Base-by-base conservation (phyloP, 345 rosid genomes). In the Ricinus communis region DNA sequence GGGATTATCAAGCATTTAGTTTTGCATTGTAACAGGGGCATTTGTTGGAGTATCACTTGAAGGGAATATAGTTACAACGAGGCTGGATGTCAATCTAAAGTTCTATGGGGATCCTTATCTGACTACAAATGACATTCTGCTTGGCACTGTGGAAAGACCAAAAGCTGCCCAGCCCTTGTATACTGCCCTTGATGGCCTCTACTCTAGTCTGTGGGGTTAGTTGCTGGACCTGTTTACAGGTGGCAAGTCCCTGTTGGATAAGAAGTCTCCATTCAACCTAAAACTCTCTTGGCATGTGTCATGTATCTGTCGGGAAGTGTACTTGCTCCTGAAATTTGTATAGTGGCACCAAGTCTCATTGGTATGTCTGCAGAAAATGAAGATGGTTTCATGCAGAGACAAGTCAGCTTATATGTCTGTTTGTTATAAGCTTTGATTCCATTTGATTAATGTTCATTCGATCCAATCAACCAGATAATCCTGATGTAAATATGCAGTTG, bases 21-120 rank as follows among this genome's bases (percentile, higher is more conserved):
- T 21, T 59, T 63, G 70, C 60, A 58, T 21, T 52, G 27, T 68
- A 66, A 72, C 78, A 95, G 99, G 99, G 41, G 98, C 97, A n/a
- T 96, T 96, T 69, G 88, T 93, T 64, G 99, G 98, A 62, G 96
- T 89, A 73, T 96, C 98, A 8, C 83, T 96, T 16, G 98, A 96
- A 86, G 97, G 99, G 50, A 96, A 89, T 65, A 54, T 89, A 18
- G 98, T 95, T 36, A 85, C 85, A 0, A 93, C 98, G 11, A 87
- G 98, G 82, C 91, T 85, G 83, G 97, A 93, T 65, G 74, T 87
- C 71, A 96, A 96, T 76, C 85, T 96, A 33, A 83, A 52, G 60
- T 96, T 96, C 73, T 96, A 93, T 33, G 99, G 99, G 0, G 99
- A 91, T 77, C 98, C 98, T 5, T 93, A 96, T 83, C 84, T 93